Evolutionary conservation across 2,329 filamentous ascomycete genomes (phyloP).

Genomic region (Coniella lustricola): DNA sequence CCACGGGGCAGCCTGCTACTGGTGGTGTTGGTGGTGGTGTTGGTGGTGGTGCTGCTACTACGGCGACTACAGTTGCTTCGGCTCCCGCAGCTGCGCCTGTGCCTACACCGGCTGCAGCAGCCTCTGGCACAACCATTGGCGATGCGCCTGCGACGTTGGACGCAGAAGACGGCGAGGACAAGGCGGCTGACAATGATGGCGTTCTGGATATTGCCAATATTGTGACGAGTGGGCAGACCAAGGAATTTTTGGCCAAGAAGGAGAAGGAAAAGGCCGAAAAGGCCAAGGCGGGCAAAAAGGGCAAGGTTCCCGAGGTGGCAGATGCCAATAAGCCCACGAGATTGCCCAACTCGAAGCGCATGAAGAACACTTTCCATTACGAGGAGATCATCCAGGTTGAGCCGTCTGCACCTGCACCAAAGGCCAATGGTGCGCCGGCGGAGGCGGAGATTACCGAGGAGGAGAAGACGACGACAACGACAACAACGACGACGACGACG

Average conservation of each 20-base stretch:
- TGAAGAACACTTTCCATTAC: constrained; percentile 64
- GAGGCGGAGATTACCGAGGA: constrained; percentile 1
- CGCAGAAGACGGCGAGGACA: constrained; percentile 33
- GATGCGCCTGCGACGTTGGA: constrained; percentile 26
- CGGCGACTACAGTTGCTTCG: constrained; percentile 14
- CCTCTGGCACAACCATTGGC: constrained; percentile 17
- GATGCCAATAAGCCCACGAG: constrained; percentile 50
- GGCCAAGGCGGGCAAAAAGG: constrained; percentile 52
- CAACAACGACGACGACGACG: too few relatives aligned
- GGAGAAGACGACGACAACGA: background rate
- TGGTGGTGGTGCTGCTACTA: too few relatives aligned
- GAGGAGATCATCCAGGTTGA: constrained; percentile 59
- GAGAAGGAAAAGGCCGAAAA: constrained; percentile 72
- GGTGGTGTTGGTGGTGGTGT: too few relatives aligned
- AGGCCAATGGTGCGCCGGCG: constrained; percentile 17
- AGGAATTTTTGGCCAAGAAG: constrained; percentile 75
- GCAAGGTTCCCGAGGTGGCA: constrained; percentile 47
- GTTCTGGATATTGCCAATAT: constrained; percentile 81
- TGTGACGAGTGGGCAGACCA: constrained; percentile 72
- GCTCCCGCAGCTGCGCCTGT: constrained; percentile 21
- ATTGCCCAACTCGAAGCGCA: constrained; percentile 66
- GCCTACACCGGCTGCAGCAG: constrained; percentile 17
- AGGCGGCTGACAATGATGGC: constrained; percentile 53
- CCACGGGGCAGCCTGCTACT: constrained; percentile 4
- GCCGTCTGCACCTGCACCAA: constrained; percentile 30